Conservation (phyloP, 495 filamentous ascomycete genomes). For the Cercophora sp. region DNA sequence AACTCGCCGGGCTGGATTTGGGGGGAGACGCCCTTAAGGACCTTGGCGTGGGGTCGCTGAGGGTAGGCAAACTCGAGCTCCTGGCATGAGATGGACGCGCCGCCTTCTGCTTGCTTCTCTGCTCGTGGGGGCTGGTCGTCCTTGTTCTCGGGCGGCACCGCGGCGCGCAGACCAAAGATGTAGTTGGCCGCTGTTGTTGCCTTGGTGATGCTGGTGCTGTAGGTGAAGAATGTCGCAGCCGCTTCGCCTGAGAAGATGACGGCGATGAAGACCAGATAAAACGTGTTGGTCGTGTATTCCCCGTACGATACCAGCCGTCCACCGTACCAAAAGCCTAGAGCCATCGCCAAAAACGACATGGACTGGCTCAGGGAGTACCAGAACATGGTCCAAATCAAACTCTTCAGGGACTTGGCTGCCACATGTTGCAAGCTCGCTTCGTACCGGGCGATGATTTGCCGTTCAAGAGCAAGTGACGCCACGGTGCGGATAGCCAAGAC, state of each 20-base stretch:
- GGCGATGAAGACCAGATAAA: conserved; percentile 40
- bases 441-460: conserved; percentile 42
- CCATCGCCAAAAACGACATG: conserved; percentile 34
- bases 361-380: conserved; percentile 42
- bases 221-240: conserved; percentile 39
- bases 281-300: conserved; percentile 30
- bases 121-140: conserved; percentile 14
- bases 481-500: conserved; percentile 55
- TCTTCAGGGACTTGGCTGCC: conserved; percentile 30
- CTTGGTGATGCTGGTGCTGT: conserved; percentile 40
- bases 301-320: conserved; percentile 32
- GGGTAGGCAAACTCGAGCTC: conserved; percentile 55
- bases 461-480: conserved; percentile 49
- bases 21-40: conserved; percentile 49
- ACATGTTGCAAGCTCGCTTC: conserved; percentile 30
- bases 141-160: conserved; percentile 13
- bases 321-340: conserved; percentile 42
- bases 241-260: conserved; percentile 40
- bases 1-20: conserved; percentile 65
- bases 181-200: conserved; percentile 36
- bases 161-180: conserved; percentile 33
- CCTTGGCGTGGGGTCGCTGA: conserved; percentile 46
- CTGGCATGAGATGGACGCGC: conserved; percentile 45
- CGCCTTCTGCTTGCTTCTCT: conserved; percentile 29
- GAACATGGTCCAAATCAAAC: conserved; percentile 31